Base-by-base conservation (phyloP, 257 asterid genomes). In the Ballota nigra region DNA sequence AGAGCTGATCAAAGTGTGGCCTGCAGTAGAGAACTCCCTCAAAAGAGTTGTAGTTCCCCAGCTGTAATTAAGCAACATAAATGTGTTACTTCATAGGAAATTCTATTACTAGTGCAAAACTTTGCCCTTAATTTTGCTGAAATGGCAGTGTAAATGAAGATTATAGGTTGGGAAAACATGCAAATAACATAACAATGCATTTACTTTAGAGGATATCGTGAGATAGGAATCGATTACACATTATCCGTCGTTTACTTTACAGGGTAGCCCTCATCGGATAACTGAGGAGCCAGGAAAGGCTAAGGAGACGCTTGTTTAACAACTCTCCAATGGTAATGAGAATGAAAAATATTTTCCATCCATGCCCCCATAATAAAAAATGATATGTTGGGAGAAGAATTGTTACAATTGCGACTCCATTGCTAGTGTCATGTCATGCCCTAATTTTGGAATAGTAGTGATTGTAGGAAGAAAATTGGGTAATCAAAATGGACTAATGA, bases 1-100 rank as follows among this genome's bases (percentile, higher is more conserved):
- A 94, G 77, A 91, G 88, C 90, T 94, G 99, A 86, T 94, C 99
- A 76, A 89, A 94, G 84, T 94, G 99, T 61, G 99, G 99, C 83
- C 99, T 91, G 83, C 99, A 94, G 66, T 94, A 94, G 3, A 91
- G 92, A 71, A 91, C 97, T 78, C 99, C 99, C 81, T 94, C 99
- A 58, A 94, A 91, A 66, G 99, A 94, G 79, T 94, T 94, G 90
- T 87, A 91, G 79, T 94, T 94, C 15, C 86, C 96, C 34, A 91
- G 84, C 98, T 91, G 96, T 61, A 69, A 65, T 66, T 41, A 29
- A 67, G 4, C 47, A 59, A 43, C 28, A 36, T 40, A 36, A 36
- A n/a, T 34, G 24, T 51, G 68, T 34, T 57, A 73, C 51, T 28
- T 18, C 2, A 40, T 51, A 19, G 15, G 1, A 43, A 8, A n/a